These are phyloP conservation scores for Fusarium citri DNA, from an alignment of 2,329 filamentous ascomycete genomes.

Conservation along the genomic window DNA sequence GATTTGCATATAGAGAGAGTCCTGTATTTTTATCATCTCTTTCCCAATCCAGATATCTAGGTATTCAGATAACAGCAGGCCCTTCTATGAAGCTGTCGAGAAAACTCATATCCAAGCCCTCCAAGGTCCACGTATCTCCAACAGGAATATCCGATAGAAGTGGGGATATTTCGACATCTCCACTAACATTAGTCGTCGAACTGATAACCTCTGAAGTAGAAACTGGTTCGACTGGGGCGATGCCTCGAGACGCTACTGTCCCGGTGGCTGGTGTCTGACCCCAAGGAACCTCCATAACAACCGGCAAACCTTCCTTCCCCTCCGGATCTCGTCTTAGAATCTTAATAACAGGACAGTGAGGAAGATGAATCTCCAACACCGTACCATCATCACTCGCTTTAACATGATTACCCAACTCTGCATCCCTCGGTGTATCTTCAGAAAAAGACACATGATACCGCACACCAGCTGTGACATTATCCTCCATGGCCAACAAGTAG, in stretches of 20 bases:
- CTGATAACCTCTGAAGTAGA: fast-evolving
- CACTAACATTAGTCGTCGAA: fast-evolving
- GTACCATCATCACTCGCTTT: constrained; percentile 10
- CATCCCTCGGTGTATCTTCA: constrained; percentile 21
- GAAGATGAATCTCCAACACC: constrained; percentile 54
- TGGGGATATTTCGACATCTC: neutral
- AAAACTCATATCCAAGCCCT: constrained; percentile 17
- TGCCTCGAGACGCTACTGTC: neutral
- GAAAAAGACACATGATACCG: constrained; percentile 41
- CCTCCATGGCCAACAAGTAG: constrained; percentile 58
- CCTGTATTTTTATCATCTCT: too few relatives aligned
- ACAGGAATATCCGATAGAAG: neutral
- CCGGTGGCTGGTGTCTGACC: neutral
- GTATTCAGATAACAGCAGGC: neutral
- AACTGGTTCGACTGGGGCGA: fast-evolving
- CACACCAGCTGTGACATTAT: constrained; percentile 47
- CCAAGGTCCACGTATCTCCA: constrained; percentile 4
- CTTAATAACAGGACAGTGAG: constrained; percentile 56
- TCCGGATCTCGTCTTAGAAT: constrained; percentile 40
- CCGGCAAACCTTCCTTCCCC: neutral
- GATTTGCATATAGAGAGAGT: too few relatives aligned
- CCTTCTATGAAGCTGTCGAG: constrained; percentile 13
- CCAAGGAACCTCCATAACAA: constrained; percentile 1
- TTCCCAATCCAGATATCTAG: too few relatives aligned
- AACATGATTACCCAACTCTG: constrained; percentile 40